Percentiles rank a stretch among this genome's conserved stretches.
These are phyloP conservation scores for Aplosporella prunicola DNA, from an alignment of 2,329 filamentous ascomycete species.

Conservation along the genomic window DNA sequence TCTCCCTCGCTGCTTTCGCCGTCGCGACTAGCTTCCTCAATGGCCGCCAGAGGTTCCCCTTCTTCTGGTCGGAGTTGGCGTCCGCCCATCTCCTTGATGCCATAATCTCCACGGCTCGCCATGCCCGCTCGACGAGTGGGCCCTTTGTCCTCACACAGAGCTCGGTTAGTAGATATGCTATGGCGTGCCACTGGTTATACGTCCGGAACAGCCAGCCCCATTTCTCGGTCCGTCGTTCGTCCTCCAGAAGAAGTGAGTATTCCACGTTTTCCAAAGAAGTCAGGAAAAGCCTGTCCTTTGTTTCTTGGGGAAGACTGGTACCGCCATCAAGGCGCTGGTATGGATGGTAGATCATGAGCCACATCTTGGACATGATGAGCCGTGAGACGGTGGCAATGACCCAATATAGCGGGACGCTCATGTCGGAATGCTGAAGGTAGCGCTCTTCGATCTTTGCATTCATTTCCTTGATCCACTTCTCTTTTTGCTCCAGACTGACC, in stretches of 20 bases:
- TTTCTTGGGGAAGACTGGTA: conserved; percentile 49
- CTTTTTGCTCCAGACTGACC: conserved; percentile 38
- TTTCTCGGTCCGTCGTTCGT: conserved; percentile 50
- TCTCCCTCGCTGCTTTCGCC: conserved; percentile 44
- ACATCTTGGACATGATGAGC: conserved; percentile 64
- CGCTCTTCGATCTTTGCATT: conserved; percentile 39
- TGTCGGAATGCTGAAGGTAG: conserved; percentile 44
- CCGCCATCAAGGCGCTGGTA: conserved; percentile 52
- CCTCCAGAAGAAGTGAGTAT: conserved; percentile 56
- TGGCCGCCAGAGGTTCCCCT: conserved; percentile 52
- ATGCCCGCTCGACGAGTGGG: conserved; percentile 50
- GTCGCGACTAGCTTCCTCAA: conserved; percentile 51
- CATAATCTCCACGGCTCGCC: conserved; percentile 46
- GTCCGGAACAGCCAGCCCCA: conserved; percentile 59
- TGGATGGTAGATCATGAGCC: conserved; percentile 67
- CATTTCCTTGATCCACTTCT: conserved; percentile 41
- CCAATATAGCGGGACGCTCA: conserved; percentile 54
- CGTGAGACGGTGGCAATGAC: conserved; percentile 56
- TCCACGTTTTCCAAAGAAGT: conserved; percentile 68
- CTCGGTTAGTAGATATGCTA: conserved; percentile 53
- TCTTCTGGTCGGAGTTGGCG: conserved; percentile 18
- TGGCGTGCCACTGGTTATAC: conserved; percentile 56
- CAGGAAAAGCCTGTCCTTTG: conserved; percentile 59
- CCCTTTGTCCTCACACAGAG: conserved; percentile 49
- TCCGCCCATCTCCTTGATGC: conserved; percentile 33